These are phyloP conservation scores for Ulota crispa DNA, from an alignment of 225 moss, liverwort and hornwort genomes.

Conservation along the genomic window DNA sequence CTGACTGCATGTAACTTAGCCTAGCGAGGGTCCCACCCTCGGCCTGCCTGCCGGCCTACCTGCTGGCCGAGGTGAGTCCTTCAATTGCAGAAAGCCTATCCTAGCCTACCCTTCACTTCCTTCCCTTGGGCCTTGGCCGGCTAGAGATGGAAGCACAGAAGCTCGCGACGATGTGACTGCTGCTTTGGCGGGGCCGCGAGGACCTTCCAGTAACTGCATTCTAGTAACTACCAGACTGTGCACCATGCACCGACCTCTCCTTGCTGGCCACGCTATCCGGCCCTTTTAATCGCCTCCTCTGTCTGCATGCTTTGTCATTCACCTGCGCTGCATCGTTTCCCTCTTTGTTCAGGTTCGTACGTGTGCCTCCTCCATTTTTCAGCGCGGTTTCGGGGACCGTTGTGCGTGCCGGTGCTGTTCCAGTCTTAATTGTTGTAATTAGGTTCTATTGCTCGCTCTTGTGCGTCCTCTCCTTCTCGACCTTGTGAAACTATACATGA, in stretches of 20 bases:
- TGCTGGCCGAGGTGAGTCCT: too few relatives aligned
- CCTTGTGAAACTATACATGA: not conserved
- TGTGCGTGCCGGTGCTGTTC: not conserved
- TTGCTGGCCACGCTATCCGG: slow-evolving; percentile 13
- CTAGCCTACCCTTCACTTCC: too few relatives aligned
- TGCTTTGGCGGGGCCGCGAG: not conserved
- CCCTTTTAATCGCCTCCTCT: not conserved
- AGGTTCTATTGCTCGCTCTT: not conserved
- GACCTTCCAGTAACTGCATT: slow-evolving; percentile 24
- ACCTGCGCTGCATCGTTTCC: not conserved
- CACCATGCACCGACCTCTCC: slow-evolving; percentile 2
- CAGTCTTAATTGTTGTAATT: not conserved
- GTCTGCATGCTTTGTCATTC: not conserved
- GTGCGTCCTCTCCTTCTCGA: not conserved
- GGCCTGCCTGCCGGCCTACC: too few relatives aligned
- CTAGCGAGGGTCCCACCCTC: too few relatives aligned
- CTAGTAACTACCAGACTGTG: slow-evolving; percentile 6
- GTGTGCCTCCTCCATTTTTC: not conserved
- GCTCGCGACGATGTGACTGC: not conserved
- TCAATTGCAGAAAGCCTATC: too few relatives aligned
- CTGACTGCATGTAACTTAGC: too few relatives aligned
- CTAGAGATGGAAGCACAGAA: not conserved
- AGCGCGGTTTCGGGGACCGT: not conserved
- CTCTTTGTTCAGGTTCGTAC: not conserved
- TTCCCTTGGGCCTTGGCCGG: not conserved